Conservation (phyloP, 257 asterid species). For the Solanum sejunctum region DNA sequence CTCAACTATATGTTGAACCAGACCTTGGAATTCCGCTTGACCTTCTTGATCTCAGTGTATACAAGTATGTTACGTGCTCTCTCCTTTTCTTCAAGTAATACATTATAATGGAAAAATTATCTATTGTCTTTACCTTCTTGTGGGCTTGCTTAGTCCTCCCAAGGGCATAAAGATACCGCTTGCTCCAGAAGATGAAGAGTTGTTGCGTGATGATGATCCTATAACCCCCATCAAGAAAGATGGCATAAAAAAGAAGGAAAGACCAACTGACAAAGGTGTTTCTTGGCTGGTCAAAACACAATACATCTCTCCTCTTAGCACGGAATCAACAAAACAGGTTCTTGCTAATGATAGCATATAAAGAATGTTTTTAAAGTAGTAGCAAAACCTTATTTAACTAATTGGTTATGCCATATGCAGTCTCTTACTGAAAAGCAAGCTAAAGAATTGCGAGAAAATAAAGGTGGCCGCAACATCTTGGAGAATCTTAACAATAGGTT, state of each 20-base stretch:
- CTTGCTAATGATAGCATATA: background rate
- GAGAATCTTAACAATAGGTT: slow-evolving; percentile 83
- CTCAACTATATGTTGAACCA: slow-evolving; percentile 84
- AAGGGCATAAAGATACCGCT: slow-evolving; percentile 56
- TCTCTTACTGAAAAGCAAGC: slow-evolving; percentile 89
- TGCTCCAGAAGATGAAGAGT: slow-evolving; percentile 85
- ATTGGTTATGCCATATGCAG: slow-evolving; percentile 26
- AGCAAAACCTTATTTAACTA: background rate
- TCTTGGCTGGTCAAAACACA: slow-evolving; percentile 98
- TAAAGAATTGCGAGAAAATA: slow-evolving; percentile 75
- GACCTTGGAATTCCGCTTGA: slow-evolving; percentile 96
- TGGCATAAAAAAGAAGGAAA: slow-evolving; percentile 82
- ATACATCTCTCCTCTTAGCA: slow-evolving; percentile 85
- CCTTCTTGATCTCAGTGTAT: slow-evolving; percentile 93
- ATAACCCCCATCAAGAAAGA: slow-evolving; percentile 75
- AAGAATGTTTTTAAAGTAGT: background rate
- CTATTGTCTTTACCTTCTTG: slow-evolving; percentile 11
- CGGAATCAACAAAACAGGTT: slow-evolving; percentile 87
- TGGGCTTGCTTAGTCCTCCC: slow-evolving; percentile 59
- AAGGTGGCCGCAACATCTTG: slow-evolving; percentile 48
- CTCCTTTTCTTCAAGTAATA: background rate
- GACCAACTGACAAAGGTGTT: slow-evolving; percentile 94
- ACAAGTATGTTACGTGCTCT: slow-evolving; percentile 45
- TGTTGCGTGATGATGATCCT: slow-evolving; percentile 85
- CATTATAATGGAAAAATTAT: background rate